phyloP scores from a whole-genome alignment of 257 asterid genomes.

The Capsicum chinense region DNA sequence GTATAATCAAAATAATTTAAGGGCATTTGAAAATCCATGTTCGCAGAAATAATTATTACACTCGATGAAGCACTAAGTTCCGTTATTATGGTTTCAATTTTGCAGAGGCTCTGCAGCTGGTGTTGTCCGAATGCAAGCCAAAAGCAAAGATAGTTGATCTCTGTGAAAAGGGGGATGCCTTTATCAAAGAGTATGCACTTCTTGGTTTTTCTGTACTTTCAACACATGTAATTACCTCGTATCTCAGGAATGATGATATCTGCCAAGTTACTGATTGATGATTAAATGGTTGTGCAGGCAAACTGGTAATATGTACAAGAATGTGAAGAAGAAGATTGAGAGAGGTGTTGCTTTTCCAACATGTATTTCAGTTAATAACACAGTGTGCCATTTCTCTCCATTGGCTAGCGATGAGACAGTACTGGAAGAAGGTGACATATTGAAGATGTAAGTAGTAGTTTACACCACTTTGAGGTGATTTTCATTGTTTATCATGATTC shows the following conservation, averaged over 20 bases:
- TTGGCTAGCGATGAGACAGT: slow-evolving; percentile 72
- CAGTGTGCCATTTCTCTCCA: slow-evolving; percentile 88
- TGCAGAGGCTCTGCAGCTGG: slow-evolving; percentile 92
- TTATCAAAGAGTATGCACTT: slow-evolving; percentile 65
- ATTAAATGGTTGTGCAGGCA: slow-evolving; percentile 49
- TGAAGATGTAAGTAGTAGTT: slow-evolving; percentile 68
- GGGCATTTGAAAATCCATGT: not conserved
- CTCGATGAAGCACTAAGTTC: not conserved
- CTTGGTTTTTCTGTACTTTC: not conserved
- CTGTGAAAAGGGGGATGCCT: slow-evolving; percentile 86
- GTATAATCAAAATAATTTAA: not conserved
- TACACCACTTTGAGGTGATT: not conserved
- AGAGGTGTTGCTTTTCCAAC: slow-evolving; percentile 96
- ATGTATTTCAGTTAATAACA: slow-evolving; percentile 82
- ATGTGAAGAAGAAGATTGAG: slow-evolving; percentile 92
- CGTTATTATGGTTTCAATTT: slow-evolving; percentile 14
- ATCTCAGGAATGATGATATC: not conserved
- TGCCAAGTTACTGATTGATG: not conserved
- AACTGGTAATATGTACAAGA: slow-evolving; percentile 90
- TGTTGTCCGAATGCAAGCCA: slow-evolving; percentile 76
- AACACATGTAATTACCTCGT: not conserved
- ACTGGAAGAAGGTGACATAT: slow-evolving; percentile 72
- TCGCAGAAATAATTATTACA: no score
- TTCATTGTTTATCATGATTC: not conserved
- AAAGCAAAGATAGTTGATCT: slow-evolving; percentile 79